These are phyloP conservation scores for Warburgia ugandensis DNA, from an alignment of 164 flowering plant genomes.

Conservation along the genomic window DNA sequence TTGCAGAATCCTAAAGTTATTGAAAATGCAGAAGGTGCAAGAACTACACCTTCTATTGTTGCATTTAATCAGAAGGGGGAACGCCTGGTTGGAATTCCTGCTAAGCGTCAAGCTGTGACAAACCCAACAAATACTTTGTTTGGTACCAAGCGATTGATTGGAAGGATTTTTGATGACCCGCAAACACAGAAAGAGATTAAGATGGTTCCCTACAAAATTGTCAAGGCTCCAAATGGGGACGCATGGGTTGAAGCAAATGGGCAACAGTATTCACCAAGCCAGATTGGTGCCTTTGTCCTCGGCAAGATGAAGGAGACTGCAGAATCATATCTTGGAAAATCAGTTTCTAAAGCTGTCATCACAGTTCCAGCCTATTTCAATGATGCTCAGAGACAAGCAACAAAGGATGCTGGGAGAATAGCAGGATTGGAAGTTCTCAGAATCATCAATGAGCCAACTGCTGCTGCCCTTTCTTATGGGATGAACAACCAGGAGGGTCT, in stretches of 20 bases:
- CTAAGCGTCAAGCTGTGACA: slow-evolving; percentile 31
- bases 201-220: slow-evolving; percentile 34
- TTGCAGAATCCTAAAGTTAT: slow-evolving; percentile 30
- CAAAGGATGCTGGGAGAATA: slow-evolving; percentile 41
- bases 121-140: slow-evolving; percentile 33
- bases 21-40: slow-evolving; percentile 31
- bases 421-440: slow-evolving; percentile 37
- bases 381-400: slow-evolving; percentile 36
- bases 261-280: slow-evolving; percentile 32
- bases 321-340: slow-evolving; percentile 27
- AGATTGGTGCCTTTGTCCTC: slow-evolving; percentile 32
- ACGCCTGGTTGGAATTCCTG: slow-evolving; percentile 28
- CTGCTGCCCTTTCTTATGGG: slow-evolving; percentile 41
- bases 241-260: slow-evolving; percentile 38
- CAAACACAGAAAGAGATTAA: slow-evolving; percentile 34
- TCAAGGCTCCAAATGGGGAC: slow-evolving; percentile 33
- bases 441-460: slow-evolving; percentile 41
- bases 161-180: slow-evolving; percentile 29
- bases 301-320: slow-evolving; percentile 36
- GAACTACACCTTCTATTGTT: slow-evolving; percentile 34
- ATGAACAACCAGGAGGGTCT: slow-evolving; percentile 30
- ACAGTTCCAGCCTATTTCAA: slow-evolving; percentile 40
- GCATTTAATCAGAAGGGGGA: slow-evolving; percentile 30
- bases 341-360: slow-evolving; percentile 32
- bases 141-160: slow-evolving; percentile 31